phyloP scores from a whole-genome alignment of 2,329 filamentous ascomycete species.

The Colletotrichum liriopes region DNA sequence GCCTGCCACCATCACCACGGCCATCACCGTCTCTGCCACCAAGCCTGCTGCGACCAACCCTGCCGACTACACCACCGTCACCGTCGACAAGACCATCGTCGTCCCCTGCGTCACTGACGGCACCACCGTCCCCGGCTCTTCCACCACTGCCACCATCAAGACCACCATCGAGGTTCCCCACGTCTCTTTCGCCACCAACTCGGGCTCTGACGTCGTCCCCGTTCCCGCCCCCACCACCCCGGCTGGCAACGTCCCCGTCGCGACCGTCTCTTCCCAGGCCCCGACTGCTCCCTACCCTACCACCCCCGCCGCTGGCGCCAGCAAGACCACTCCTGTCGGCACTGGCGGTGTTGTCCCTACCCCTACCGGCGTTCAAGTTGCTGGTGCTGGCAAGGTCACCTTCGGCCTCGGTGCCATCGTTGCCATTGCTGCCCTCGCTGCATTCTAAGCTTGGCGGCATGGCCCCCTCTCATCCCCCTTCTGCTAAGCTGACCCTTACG shows the following conservation, averaged over 20 bases:
- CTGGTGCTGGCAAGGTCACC: conserved; percentile 57
- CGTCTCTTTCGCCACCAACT: conserved; percentile 63
- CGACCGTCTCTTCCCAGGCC: conserved; percentile 44
- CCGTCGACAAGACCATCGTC: conserved; percentile 63
- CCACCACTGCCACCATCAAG: conserved; percentile 65
- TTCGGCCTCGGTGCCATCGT: conserved; percentile 63
- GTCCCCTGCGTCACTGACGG: conserved; percentile 66
- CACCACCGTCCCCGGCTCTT: conserved; percentile 63
- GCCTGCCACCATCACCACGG: conserved; percentile 75
- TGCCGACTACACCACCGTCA: conserved; percentile 67
- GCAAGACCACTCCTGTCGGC: conserved; percentile 48
- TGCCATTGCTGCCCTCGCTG: conserved; percentile 61
- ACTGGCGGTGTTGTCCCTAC: conserved; percentile 55
- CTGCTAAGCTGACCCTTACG: conserved; percentile 23
- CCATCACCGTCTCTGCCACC: conserved; percentile 68
- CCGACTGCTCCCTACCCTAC: conserved; percentile 45
- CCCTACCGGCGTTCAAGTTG: conserved; percentile 53
- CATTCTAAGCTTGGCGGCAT: conserved; percentile 31
- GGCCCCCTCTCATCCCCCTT: conserved; percentile 4
- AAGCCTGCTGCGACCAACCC: conserved; percentile 65
- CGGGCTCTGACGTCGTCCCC: conserved; percentile 54
- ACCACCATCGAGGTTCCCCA: conserved; percentile 69
- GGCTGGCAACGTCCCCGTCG: conserved; percentile 45
- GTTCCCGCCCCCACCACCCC: conserved; percentile 57
- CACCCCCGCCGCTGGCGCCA: conserved; percentile 47